A percentile compares a stretch with the other conserved stretches of the same genome.
These are phyloP conservation scores for Conidiobolus incongruus DNA, from an alignment of 371 early-diverging fungal species.

Conservation along the genomic window DNA sequence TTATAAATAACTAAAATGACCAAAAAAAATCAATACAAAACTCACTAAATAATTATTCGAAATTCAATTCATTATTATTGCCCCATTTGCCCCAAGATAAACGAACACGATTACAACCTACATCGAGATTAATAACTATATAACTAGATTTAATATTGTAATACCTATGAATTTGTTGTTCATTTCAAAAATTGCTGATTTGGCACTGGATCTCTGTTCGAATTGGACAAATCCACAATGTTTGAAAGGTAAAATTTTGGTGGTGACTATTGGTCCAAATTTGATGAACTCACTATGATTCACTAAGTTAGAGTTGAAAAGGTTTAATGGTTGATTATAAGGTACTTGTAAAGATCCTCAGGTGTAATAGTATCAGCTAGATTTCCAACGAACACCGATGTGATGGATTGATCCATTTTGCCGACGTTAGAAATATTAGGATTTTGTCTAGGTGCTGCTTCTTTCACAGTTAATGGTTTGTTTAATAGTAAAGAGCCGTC, in stretches of 20 bases:
- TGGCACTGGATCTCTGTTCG: slow-evolving; percentile 55
- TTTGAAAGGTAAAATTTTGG: slow-evolving; percentile 80
- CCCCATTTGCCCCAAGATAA: slow-evolving; percentile 83
- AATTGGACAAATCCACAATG: slow-evolving; percentile 89
- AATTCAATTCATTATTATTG: too few species aligned
- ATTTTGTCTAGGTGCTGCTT: too few species aligned
- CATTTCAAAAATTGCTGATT: slow-evolving; percentile 68
- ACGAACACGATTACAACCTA: slow-evolving; percentile 60
- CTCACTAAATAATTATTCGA: too few species aligned
- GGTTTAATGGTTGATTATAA: not conserved
- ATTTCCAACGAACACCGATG: slow-evolving; percentile 89
- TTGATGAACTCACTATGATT: slow-evolving; percentile 29
- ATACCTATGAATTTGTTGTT: too few species aligned
- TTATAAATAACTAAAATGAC: too few species aligned
- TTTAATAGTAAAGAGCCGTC: slow-evolving; percentile 44
- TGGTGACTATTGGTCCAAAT: slow-evolving; percentile 73
- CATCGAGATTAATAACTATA: too few species aligned
- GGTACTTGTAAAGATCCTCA: slow-evolving; percentile 40
- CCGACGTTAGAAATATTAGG: too few species aligned
- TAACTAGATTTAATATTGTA: too few species aligned
- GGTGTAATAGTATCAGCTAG: slow-evolving; percentile 52
- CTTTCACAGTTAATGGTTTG: too few species aligned
- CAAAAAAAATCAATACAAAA: too few species aligned
- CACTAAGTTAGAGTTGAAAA: not conserved
- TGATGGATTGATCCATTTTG: slow-evolving; percentile 62